Base-by-base conservation (phyloP, 2,329 filamentous ascomycete species). In the Clonostachys sp. region DNA sequence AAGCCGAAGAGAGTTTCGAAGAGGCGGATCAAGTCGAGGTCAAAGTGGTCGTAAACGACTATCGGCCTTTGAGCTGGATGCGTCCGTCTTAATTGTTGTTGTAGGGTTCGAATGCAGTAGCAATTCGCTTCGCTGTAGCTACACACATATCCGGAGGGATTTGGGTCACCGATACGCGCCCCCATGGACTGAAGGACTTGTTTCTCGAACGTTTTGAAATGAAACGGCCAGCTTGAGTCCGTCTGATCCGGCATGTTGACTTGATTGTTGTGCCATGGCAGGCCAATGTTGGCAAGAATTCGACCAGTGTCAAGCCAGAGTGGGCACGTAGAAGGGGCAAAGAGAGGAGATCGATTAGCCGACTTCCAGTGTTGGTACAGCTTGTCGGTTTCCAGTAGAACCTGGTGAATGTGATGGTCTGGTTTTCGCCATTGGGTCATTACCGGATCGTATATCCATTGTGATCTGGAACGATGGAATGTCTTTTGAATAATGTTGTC, bases 51-150 rank as follows among this genome's bases (percentile, higher is more conserved):
- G 17, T 45, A 45, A 9, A 45, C 24, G 10, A 45, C 30, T n/a
- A 45, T n/a, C 10, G 43, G 43, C 17, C 34, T 33, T 17, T 13
- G 24, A 9, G 24, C 34, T 3, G 43, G 43, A 20, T 20, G 18
- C 10, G 17, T 12, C 24, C 20, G 20, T n/a, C 33, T 34, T 10
- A 45, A 34, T 34, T 45, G 30, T 6, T 36, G 43, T 20, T 45
- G 43, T 17, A 45, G 17, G n/a, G 43, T 34, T 16, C 43, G 43
- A 14, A 45, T 36, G 43, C 43, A 45, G 33, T 45, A 45, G 17
- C 43, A 45, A 20, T 45, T 45, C 2, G 43, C 43, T 17, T 45
- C 43, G 43, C n/a, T 36, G 18, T n/a, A 20, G 18, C 12, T 20
- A n/a, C 43, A n/a, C 3, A 30, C 24, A 10, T 30, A 30, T 10